Base-by-base conservation (phyloP, 768 basidiomycete genomes). In the Udeniomyces megalosporus region DNA sequence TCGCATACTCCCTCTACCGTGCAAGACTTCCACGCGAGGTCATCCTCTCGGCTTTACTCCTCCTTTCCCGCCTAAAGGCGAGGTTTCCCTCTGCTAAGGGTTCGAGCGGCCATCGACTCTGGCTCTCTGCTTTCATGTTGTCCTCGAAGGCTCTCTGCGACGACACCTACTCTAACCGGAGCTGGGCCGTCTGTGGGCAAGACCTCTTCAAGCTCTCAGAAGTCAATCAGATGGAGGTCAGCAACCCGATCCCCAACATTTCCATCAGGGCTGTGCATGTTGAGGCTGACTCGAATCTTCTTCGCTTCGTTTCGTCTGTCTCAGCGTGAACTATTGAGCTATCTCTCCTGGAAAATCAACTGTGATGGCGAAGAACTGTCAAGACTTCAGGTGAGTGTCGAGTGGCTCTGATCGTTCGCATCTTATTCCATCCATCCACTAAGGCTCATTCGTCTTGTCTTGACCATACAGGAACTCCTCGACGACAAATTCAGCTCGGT, bases 111-210 rank as follows among this genome's bases (percentile, higher is more conserved):
- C 88, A 95, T 70, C 80, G 88, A 0, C 75, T 95, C 38, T 42
- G 38, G 38, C 38, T 42, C 38, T 8, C 38, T 8, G 38, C 38
- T 17, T 42, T 42, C 38, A 42, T 42, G 38, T 86, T 72, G 38
- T 60, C 66, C n/a, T 56, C 63, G 17, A 72, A 72, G 65, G 85
- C 90, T 22, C 85, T 89, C 54, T 90, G 88, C 74, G 88, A 92
- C 76, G 88, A 91, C 69, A 91, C 88, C 0, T 92, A 91, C 72
- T 88, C 85, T 15, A 91, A 91, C 79, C 88, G 89, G 71, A 86
- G 84, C 0, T 92, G 89, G 89, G 81, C 82, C 5, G 85, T 91
- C 49, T 88, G 91, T 45, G 88, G 86, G 0, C 87, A 91, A 72
- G 83, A 82, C 31, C 84, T 89, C 81, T 92, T 91, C 69, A 76